Evolutionary conservation across 768 basidiomycete species (phyloP).

Genomic region (Suillus luteus): DNA sequence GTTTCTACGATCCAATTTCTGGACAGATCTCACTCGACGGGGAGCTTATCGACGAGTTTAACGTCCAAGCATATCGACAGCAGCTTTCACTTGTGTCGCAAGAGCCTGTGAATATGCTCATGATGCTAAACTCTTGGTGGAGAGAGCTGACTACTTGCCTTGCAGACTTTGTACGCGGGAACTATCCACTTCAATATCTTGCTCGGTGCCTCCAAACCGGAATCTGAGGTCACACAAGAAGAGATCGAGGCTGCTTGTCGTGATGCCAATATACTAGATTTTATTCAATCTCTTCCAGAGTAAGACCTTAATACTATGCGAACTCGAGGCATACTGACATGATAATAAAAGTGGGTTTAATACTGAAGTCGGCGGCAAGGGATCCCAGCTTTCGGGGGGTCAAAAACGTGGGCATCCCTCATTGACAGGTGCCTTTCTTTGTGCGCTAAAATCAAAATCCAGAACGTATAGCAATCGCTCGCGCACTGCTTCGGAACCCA

Average conservation of each 20-base stretch:
- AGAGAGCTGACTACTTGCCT: neutral
- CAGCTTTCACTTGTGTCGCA: constrained; percentile 91
- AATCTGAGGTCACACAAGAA: constrained; percentile 76
- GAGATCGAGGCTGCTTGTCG: constrained; percentile 86
- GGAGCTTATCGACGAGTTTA: constrained; percentile 71
- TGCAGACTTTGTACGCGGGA: constrained; percentile 77
- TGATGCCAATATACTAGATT: constrained; percentile 89
- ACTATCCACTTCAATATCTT: constrained; percentile 90
- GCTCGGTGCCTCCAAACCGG: constrained; percentile 78
- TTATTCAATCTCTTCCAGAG: constrained; percentile 83
- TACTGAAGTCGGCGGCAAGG: constrained; percentile 89
- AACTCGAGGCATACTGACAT: constrained; percentile 14
- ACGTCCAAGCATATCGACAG: constrained; percentile 85
- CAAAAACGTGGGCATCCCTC: constrained; percentile 66
- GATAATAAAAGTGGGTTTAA: constrained; percentile 71
- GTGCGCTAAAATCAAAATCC: constrained; percentile 11
- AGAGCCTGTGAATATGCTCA: constrained; percentile 51
- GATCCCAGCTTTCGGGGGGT: constrained; percentile 85
- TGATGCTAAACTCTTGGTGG: constrained; percentile 11
- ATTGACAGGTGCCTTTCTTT: constrained; percentile 4
- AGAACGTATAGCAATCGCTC: constrained; percentile 82
- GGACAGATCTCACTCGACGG: constrained; percentile 76
- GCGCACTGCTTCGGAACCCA: constrained; percentile 86
- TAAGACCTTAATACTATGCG: constrained; percentile 37
- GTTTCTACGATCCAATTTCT: constrained; percentile 83